phyloP scores from a whole-genome alignment of 805 yeast species.

The Priceomyces castillae region DNA sequence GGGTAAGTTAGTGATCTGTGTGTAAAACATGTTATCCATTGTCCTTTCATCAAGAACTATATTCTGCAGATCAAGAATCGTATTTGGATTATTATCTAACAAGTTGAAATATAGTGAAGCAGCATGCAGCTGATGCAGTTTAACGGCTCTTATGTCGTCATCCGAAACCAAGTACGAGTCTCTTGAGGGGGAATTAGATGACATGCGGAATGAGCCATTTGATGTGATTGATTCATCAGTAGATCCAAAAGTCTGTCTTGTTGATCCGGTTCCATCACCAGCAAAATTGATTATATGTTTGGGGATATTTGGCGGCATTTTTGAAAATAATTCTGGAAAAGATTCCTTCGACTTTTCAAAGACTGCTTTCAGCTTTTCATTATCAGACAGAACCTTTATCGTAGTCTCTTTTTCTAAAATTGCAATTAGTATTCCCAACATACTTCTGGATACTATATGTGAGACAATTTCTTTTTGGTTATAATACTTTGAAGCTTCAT shows the following conservation, averaged over 20 bases:
- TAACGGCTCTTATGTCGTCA: neutral
- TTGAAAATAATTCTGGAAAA: constrained; percentile 18
- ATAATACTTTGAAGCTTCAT: neutral
- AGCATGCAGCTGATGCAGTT: neutral
- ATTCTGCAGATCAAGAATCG: neutral
- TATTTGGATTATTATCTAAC: neutral
- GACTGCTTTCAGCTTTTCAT: constrained; percentile 16
- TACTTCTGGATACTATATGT: constrained; percentile 18
- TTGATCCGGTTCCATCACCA: neutral
- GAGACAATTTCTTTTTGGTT: constrained; percentile 18
- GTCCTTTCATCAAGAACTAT: constrained; percentile 21
- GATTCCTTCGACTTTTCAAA: constrained; percentile 14
- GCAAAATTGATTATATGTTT: neutral
- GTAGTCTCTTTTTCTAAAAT: constrained; percentile 20
- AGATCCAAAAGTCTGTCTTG: neutral
- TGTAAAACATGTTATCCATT: constrained; percentile 16
- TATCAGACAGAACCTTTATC: constrained; percentile 14
- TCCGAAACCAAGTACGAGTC: neutral
- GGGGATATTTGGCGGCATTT: neutral
- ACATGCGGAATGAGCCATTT: neutral
- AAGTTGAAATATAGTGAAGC: neutral
- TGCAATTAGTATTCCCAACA: constrained; percentile 20
- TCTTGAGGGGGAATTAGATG: neutral
- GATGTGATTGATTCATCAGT: neutral
- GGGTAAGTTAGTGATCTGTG: constrained; percentile 31